Evolutionary conservation across 1,284 basidiomycete species (phyloP), one percentile per base, ranked within the genome.

Genomic region (Cerrena zonata): DNA sequence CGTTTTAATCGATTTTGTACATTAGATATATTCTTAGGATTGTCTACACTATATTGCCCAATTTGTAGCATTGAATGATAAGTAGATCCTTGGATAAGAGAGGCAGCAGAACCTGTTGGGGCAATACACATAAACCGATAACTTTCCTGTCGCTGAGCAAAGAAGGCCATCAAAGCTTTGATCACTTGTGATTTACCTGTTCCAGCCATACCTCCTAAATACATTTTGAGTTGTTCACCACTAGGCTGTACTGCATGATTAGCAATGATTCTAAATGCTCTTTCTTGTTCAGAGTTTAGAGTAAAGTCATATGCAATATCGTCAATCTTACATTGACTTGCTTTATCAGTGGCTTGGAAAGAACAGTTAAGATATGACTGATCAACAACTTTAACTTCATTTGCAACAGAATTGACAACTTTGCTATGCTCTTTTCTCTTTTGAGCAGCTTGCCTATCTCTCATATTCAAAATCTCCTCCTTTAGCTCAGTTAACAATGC

Each of bases 101-200:
- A 59, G 11, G 72, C 71, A 10, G 69, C 67, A 45, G 60, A 56
- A 2, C 72, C 70, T 1, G 71, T 74, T 0, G 69, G 71, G 5
- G 70, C 72, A 1, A 70, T 49, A 10, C 65, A 45, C 0, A 63
- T 34, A 40, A 70, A 66, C 21, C 61, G 24, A 48, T 67, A 57
- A 13, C 43, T 34, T 40, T 69, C 61, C 0, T 60, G 53, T 26
- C 58, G 40, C 15, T 21, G 1, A 7, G 48, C 40, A 52, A 74
- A 69, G n/a, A 69, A 69, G n/a, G 10, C 0, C 12, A 55, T 60
- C 0, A 71, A n/a, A 0, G 70, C 68, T 23, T 69, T 65, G 0
- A 76, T 58, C 0, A 76, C 74, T 47, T 67, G 69, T 5, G 69
- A 66, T 58, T 77, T 75, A 2, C 73, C 71, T 13, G 70, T 72